Conservation (phyloP, 495 filamentous ascomycete genomes). For the Recurvomyces mirabilis region DNA sequence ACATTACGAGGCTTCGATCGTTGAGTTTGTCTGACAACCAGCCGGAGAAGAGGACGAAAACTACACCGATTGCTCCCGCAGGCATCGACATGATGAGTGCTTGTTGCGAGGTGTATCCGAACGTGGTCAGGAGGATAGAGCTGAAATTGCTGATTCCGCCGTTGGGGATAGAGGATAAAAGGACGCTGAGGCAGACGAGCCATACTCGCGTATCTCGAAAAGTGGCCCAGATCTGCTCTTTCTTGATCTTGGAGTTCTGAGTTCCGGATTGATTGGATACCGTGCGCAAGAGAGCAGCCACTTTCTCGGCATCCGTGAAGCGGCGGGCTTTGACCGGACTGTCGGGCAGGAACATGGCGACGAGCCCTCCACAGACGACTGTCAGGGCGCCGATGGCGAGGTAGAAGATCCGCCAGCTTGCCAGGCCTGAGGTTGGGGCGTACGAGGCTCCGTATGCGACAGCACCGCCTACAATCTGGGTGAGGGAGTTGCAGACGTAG, state of each 20-base stretch:
- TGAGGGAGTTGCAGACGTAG: conserved; percentile 14
- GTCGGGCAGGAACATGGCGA: conserved; percentile 23
- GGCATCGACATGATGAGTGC: conserved; percentile 17
- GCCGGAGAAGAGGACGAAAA: conserved; percentile 6
- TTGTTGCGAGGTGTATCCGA: conserved; percentile 11
- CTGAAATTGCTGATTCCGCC: conserved; percentile 16
- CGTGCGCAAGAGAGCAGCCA: conserved; percentile 10
- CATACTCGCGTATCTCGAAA: conserved; percentile 35
- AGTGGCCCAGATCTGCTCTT: conserved; percentile 46
- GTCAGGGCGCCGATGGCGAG: conserved; percentile 35
- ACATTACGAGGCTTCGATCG: not conserved
- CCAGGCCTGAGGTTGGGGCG: conserved; percentile 6
- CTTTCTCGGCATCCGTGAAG: conserved; percentile 12
- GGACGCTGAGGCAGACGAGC: conserved; percentile 20
- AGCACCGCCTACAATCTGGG: conserved; percentile 6
- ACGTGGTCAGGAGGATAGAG: conserved; percentile 14
- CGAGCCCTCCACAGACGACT: conserved; percentile 39
- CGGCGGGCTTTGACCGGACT: conserved; percentile 21
- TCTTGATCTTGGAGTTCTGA: conserved; percentile 36
- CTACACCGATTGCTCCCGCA: conserved; percentile 9
- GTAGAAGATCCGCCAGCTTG: conserved; percentile 13
- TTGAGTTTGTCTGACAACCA: conserved; percentile 4
- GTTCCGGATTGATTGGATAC: conserved; percentile 20
- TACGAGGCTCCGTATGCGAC: conserved; percentile 18
- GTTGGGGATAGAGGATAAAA: conserved; percentile 3